phyloP scores from a whole-genome alignment of 257 asterid species.

The Gentiana macrophylla region DNA sequence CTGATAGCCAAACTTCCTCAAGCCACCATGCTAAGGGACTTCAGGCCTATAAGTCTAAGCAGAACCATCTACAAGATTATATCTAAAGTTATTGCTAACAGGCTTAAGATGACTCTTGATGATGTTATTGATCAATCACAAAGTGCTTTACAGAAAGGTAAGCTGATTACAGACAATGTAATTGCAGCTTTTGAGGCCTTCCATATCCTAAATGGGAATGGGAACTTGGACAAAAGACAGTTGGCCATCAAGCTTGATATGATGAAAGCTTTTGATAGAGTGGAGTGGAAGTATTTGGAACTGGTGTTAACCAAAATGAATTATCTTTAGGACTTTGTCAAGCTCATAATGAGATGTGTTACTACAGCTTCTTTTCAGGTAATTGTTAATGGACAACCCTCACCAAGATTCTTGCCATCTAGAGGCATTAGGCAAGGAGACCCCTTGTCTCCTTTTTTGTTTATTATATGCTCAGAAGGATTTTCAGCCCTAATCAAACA shows the following conservation, averaged over 20 bases:
- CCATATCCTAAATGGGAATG: background rate
- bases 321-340: too few relatives aligned
- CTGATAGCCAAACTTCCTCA: background rate
- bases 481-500: too few relatives aligned
- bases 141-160: background rate
- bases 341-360: too few relatives aligned
- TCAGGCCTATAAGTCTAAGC: background rate
- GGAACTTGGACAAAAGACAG: background rate
- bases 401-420: too few relatives aligned
- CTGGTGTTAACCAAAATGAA: too few relatives aligned
- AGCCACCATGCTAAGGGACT: background rate
- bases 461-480: too few relatives aligned
- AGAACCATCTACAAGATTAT: background rate
- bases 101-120: background rate
- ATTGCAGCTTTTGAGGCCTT: background rate
- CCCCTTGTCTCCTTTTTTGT: too few relatives aligned
- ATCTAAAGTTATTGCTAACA: background rate
- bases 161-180: background rate
- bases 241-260: background rate
- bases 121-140: background rate
- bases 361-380: too few relatives aligned
- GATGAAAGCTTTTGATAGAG: background rate
- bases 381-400: too few relatives aligned
- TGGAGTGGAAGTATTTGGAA: background rate
- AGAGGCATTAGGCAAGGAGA: too few relatives aligned